Base-by-base conservation (phyloP, 1,284 basidiomycete genomes). In the Ustilago curta region DNA sequence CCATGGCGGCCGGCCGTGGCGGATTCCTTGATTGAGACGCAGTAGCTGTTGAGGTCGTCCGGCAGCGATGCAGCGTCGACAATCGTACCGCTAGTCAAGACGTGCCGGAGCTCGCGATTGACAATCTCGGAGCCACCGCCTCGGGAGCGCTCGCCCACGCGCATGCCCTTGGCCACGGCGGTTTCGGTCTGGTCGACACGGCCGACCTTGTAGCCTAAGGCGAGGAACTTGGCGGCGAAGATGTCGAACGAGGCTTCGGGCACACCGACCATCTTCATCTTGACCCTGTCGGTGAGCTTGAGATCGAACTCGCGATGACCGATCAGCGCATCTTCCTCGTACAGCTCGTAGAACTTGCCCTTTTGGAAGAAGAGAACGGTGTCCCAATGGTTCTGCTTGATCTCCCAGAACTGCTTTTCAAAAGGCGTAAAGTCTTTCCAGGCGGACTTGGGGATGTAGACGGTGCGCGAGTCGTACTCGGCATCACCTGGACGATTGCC, bases 181-280 rank as follows among this genome's bases (percentile, higher is more conserved):
- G 97, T 99, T 86, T 99, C 97, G 2, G 91, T 91, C 86, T 99
- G 97, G 83, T 98, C 96, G 11, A 99, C 97, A 16, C 94, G 91
- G 18, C 97, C 97, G 61, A 99, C 86, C 86, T 98, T 97, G 87
- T 97, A 94, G 0, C 95, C 95, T 88, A 86, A 80, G 2, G 83
- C 86, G 3, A 86, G 81, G 78, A 88, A 87, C 66, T 88, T 88
- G 18, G 87, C 77, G 19, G 82, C 80, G 58, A 82, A 83, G 59
- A 79, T 70, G 39, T 96, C 94, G 85, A 99, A 97, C 1, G 91
- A 91, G 85, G 90, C 91, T 84, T 99, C 97, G 0, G 97, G 97
- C 5, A 99, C 96, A 44, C 97, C 95, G 66, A 97, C 94, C 93
- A 83, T 83, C 60, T 92, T 95, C 97, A 99, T 99, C 86, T 98